Evolutionary conservation across 2,329 filamentous ascomycete genomes (phyloP).

Genomic region (Zalaria sp.): DNA sequence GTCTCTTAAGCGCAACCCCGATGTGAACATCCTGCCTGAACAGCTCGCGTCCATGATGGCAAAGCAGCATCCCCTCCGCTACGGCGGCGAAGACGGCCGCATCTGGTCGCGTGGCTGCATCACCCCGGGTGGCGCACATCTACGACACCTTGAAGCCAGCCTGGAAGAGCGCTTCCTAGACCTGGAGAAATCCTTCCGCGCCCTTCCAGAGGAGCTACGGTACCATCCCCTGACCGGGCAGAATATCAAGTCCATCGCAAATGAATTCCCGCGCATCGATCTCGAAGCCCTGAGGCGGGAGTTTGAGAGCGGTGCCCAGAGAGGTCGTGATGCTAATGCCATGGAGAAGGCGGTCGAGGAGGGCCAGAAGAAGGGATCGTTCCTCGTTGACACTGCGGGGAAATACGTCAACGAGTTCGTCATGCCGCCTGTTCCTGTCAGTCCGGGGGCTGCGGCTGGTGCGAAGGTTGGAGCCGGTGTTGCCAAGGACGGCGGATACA

Average conservation of each 20-base stretch:
- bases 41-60: conserved; percentile 33
- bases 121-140: conserved; percentile 61
- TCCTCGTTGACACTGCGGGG: conserved; percentile 21
- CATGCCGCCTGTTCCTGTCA: conserved; percentile 16
- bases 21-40: conserved; percentile 19
- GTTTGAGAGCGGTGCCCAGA: conserved; percentile 12
- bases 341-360: conserved; percentile 26
- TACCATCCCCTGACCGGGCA: conserved; percentile 16
- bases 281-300: conserved; percentile 15
- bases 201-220: conserved; percentile 13
- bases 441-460: conserved; percentile 11
- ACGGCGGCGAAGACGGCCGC: conserved; percentile 27
- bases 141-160: conserved; percentile 54
- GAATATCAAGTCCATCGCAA: conserved; percentile 10
- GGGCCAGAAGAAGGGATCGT: conserved; percentile 20
- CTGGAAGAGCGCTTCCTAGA: conserved; percentile 58
- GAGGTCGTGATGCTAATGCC: conserved; percentile 15
- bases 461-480: not conserved
- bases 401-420: conserved; percentile 24
- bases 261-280: conserved; percentile 16
- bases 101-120: conserved; percentile 48
- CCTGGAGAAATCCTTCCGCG: conserved; percentile 47
- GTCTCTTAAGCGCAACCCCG: conserved; percentile 13
- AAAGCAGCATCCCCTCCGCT: conserved; percentile 39
- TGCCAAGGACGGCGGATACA: not conserved